Base-by-base conservation (phyloP, 2,329 filamentous ascomycete genomes). In the Bipolaris victoriae region DNA sequence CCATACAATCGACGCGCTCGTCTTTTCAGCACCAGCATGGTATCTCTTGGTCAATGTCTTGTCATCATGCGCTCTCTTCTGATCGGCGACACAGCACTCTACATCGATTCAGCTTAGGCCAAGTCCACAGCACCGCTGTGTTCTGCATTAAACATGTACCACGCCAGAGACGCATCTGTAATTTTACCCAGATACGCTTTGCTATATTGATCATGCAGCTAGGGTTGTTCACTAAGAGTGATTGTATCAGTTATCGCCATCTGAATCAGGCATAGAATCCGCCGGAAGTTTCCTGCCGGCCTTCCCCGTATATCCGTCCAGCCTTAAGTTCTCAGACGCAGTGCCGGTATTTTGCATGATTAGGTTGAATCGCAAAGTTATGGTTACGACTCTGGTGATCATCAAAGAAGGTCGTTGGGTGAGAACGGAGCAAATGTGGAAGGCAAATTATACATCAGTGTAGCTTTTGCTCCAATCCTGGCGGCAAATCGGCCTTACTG, bases 241-340 rank as follows among this genome's bases (percentile, higher is more conserved):
- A 36, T 33, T 33, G 49, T 31, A 7, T 50, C 13, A 10, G 36
- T 15, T 22, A 18, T 26, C 20, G 31, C 18, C 13, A 49, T 52
- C 58, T 44, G 39, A 11, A 54, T 47, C 29, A 40, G 50, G 60
- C 40, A 49, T 50, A 40, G 48, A 36, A 22, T 41, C 52, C 52
- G 35, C 26, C 55, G 59, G 61, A 55, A 55, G 1, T 20, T 48
- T 41, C 36, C 54, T 49, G 16, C 11, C 39, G 47, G 51, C 49
- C 22, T 48, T 40, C 41, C 40, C 40, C 50, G 20, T 52, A 36
- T 43, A 20, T 24, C 22, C 36, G 18, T 13, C 40, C 31, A 35
- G 26, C 18, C 16, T 55, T 37, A 47, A 57, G 37, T 37, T 48
- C 18, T 41, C 43, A 46, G 40, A 31, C 39, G 41, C 44, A 46